These are phyloP conservation scores for Puccinia sorghi DNA, from an alignment of 1,284 basidiomycete genomes.

Conservation along the genomic window DNA sequence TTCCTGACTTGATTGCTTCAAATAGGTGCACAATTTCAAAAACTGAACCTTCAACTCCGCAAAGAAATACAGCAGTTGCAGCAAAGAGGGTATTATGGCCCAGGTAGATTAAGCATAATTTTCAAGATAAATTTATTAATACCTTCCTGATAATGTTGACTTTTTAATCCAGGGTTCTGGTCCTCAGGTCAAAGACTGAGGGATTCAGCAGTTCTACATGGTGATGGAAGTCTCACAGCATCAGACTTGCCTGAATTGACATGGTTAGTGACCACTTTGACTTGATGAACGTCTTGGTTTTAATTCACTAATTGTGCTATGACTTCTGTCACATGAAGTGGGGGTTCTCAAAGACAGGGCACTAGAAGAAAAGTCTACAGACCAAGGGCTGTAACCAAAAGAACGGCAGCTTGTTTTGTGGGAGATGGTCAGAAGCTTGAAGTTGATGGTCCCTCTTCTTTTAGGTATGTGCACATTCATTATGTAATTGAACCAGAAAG, in stretches of 20 bases:
- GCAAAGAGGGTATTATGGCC: slow-evolving; percentile 34
- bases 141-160: too few relatives aligned
- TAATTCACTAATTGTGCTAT: not conserved
- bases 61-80: slow-evolving; percentile 33
- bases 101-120: not conserved
- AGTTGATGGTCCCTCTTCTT: slow-evolving; percentile 12
- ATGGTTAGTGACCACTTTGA: slow-evolving; percentile 5
- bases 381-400: slow-evolving; percentile 8
- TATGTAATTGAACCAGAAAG: not conserved
- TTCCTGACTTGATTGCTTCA: not conserved
- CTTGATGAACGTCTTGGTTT: not conserved
- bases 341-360: slow-evolving; percentile 28
- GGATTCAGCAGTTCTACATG: slow-evolving; percentile 16
- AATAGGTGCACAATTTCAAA: slow-evolving; percentile 37
- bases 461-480: slow-evolving; percentile 7
- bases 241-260: slow-evolving; percentile 37
- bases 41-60: slow-evolving; percentile 29
- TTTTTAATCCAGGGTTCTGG: slow-evolving; percentile 25
- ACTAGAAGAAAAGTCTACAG: slow-evolving; percentile 22
- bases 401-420: slow-evolving; percentile 1
- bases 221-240: slow-evolving; percentile 21
- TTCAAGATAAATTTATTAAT: not conserved
- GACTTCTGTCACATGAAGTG: not conserved
- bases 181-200: slow-evolving; percentile 40
- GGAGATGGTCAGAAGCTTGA: slow-evolving; percentile 41